A percentile compares a stretch with the other conserved stretches of the same genome.
Conservation (phyloP, 2,329 filamentous ascomycete species). For the Endocalyx cinctus region DNA sequence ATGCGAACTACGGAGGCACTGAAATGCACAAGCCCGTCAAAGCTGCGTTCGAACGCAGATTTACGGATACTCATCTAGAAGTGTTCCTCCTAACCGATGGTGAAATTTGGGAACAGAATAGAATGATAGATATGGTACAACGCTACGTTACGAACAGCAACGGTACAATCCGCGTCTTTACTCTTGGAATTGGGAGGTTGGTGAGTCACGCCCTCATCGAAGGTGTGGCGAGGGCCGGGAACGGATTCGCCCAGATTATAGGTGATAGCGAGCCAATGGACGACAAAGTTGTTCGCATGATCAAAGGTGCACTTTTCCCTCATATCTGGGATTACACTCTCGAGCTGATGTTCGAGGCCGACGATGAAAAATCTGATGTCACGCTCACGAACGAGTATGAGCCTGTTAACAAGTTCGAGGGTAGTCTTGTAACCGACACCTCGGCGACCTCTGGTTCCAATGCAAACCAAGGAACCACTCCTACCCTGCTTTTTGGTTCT, state of each 20-base stretch:
- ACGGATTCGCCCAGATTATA: conserved; percentile 59
- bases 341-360: conserved; percentile 24
- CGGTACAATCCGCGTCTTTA: conserved; percentile 46
- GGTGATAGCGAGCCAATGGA: conserved; percentile 61
- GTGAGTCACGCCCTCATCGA: conserved; percentile 51
- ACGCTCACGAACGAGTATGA: background rate
- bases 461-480: background rate
- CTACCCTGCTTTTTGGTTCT: background rate
- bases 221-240: conserved; percentile 48
- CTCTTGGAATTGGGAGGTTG: conserved; percentile 47
- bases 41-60: conserved; percentile 37
- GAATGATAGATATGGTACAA: conserved; percentile 42
- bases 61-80: conserved; percentile 44
- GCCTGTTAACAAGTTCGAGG: background rate
- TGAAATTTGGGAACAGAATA: conserved; percentile 43
- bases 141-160: conserved; percentile 33
- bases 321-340: background rate
- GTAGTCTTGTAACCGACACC: background rate
- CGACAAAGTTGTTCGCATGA: conserved; percentile 54
- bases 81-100: conserved; percentile 55
- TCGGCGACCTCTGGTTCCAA: background rate
- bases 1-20: conserved; percentile 48
- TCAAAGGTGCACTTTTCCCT: background rate
- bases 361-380: background rate
- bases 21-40: conserved; percentile 44